These are phyloP conservation scores for Aspergillus versicolor DNA, from an alignment of 2,329 filamentous ascomycete species.

Conservation along the genomic window DNA sequence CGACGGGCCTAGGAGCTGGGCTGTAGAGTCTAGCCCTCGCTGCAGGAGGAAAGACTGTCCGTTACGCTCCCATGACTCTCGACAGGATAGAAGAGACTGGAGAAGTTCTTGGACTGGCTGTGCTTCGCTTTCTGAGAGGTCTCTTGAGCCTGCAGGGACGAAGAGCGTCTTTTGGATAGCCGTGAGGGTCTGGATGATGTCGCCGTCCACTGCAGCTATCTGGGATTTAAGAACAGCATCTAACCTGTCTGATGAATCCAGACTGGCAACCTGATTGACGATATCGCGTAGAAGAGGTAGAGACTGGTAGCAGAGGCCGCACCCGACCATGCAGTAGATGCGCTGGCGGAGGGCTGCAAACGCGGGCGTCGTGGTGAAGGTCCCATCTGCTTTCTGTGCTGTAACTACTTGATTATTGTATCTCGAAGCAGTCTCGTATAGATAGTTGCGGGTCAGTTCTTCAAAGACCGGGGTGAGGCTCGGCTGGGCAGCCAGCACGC, in stretches of 20 bases:
- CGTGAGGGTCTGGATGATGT: not conserved
- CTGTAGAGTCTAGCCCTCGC: not conserved
- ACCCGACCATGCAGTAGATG: conserved; percentile 2
- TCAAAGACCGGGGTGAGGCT: not conserved
- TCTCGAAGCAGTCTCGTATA: not conserved
- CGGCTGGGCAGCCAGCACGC: not conserved
- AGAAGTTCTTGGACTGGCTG: not conserved
- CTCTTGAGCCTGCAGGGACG: not conserved
- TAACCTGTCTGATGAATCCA: not conserved
- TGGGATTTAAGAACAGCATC: not conserved
- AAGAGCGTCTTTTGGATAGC: not conserved
- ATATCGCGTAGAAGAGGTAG: not conserved
- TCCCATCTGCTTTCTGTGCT: not conserved
- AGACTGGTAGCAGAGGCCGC: conserved; percentile 1
- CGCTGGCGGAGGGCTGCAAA: not conserved
- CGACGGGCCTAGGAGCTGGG: not conserved
- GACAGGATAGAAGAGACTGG: not conserved
- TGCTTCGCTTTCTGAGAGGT: not conserved
- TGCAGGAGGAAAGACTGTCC: not conserved
- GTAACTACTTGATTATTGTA: not conserved
- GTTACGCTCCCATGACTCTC: not conserved
- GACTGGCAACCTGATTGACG: not conserved
- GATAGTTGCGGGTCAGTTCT: not conserved
- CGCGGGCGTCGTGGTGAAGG: not conserved
- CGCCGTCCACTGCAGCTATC: not conserved